Evolutionary conservation across 768 basidiomycete genomes (phyloP).

Genomic region (Tephrocybe sp.): DNA sequence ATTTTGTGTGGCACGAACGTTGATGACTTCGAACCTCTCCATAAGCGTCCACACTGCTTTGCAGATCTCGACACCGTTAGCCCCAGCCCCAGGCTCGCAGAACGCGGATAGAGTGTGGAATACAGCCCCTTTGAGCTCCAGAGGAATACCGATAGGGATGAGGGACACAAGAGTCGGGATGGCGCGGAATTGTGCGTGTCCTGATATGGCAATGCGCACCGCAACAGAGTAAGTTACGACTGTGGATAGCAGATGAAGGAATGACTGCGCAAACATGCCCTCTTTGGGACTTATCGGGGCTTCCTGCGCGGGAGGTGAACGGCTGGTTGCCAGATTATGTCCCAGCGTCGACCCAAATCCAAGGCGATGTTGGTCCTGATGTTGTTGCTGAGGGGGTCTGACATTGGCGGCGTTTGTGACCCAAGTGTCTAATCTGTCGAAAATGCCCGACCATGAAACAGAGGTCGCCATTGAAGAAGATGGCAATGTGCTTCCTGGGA

Average conservation of each 20-base stretch:
- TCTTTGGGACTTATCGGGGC: constrained; percentile 64
- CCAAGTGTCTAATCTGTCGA: constrained; percentile 76
- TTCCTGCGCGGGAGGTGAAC: constrained; percentile 38
- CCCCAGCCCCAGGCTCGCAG: constrained; percentile 75
- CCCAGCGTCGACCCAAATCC: constrained; percentile 22
- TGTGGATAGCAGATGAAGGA: constrained; percentile 74
- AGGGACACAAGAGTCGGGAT: constrained; percentile 78
- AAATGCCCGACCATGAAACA: constrained; percentile 78
- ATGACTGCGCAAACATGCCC: constrained; percentile 74
- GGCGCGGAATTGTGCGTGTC: constrained; percentile 76
- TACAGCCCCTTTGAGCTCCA: constrained; percentile 87
- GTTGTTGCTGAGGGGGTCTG: constrained; percentile 42
- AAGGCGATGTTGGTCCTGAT: constrained; percentile 28
- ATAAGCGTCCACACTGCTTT: constrained; percentile 80
- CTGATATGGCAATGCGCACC: constrained; percentile 74
- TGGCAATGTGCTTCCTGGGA: constrained; percentile 56
- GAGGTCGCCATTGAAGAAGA: constrained; percentile 50
- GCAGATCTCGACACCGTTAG: constrained; percentile 74
- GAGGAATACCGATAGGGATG: constrained; percentile 75
- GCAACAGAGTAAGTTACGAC: constrained; percentile 74
- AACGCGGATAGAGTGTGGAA: constrained; percentile 82
- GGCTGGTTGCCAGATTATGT: constrained; percentile 32
- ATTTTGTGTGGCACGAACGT: constrained; percentile 49
- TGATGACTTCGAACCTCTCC: constrained; percentile 83
- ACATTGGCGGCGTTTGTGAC: constrained; percentile 48